Evolutionary conservation across 805 yeast species (phyloP), one percentile per base, ranked within the genome.

Genomic region (Kuraishia molischiana): DNA sequence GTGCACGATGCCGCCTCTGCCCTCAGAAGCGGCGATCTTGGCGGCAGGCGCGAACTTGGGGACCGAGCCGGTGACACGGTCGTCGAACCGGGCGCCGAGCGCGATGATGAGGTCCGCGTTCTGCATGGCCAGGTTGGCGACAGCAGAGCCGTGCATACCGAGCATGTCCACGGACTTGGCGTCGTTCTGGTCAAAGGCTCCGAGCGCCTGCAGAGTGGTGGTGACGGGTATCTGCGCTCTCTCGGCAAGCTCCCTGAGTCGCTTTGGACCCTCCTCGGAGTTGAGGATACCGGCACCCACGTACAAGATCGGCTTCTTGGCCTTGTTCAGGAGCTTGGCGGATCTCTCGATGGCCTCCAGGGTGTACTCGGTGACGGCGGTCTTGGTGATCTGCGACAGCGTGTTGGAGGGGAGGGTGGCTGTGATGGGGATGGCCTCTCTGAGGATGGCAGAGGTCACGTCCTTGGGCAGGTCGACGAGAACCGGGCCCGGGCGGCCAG

Each of bases 401-500:
- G 95, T 77, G 43, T 66, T 66, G 36, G 82, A 74, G 19, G 96
- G 94, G 48, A 86, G 71, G 35, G 94, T 83, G 28, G 84, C 61
- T 44, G 75, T 69, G 30, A 78, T 66, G 40, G 98, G 98, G 48
- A 92, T 87, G 41, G 95, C 81, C 48, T 79, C 76, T 52, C 82
- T 77, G 53, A 92, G 72, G 45, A 92, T 72, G 18, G 95, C 82
- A 31, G 95, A 95, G 17, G 97, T 92, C 46, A 92, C 97, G 58
- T 92, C 97, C 68, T 92, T 92, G 53, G 98, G 98, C 58, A 92
- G 72, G 62, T 92, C 98, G 34, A 92, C 97, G 51, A 92, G 72
- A 38, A 92, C 98, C 11, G 98, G 98, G 44, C 98, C 98, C 37
- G 98, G 98, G 61, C 98, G 79, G 35, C 98, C 98, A 41, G 84